Conservation (phyloP, 805 yeast genomes). For the Suhomyces sp. region DNA sequence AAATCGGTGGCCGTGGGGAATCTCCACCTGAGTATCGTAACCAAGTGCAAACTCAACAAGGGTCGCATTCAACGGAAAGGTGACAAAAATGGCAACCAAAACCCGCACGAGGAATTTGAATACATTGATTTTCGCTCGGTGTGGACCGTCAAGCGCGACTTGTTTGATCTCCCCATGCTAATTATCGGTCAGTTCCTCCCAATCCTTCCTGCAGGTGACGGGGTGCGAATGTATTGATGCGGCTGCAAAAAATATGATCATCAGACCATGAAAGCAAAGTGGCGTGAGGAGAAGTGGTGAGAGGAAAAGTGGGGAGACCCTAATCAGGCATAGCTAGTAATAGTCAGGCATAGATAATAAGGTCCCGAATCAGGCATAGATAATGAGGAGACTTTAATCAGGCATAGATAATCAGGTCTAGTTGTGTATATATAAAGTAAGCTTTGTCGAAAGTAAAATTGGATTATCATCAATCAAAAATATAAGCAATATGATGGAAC, state of each 20-base stretch:
- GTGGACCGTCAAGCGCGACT: constrained; percentile 83
- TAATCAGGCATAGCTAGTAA: too few relatives aligned
- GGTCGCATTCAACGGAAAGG: constrained; percentile 11
- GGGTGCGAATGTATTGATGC: constrained; percentile 29
- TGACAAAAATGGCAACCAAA: neutral
- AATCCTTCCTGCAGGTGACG: constrained; percentile 42
- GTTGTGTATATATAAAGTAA: too few relatives aligned
- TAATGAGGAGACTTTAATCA: neutral
- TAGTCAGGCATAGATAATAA: too few relatives aligned
- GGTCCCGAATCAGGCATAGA: too few relatives aligned
- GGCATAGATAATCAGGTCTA: too few relatives aligned
- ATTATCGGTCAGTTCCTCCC: constrained; percentile 81
- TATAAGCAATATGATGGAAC: constrained; percentile 1
- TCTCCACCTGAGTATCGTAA: constrained; percentile 49
- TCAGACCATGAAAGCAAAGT: neutral
- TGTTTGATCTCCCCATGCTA: constrained; percentile 80
- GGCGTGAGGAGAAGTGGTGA: neutral
- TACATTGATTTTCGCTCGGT: constrained; percentile 68
- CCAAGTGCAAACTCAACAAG: constrained; percentile 48
- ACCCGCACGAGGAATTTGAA: constrained; percentile 9
- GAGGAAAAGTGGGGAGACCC: neutral
- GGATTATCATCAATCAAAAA: neutral
- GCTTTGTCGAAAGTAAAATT: neutral
- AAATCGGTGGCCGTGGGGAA: constrained; percentile 71
- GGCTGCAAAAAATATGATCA: neutral